Evolutionary conservation across 176 grass and related monocot genomes (phyloP).

Genomic region (Eleusine indica): DNA sequence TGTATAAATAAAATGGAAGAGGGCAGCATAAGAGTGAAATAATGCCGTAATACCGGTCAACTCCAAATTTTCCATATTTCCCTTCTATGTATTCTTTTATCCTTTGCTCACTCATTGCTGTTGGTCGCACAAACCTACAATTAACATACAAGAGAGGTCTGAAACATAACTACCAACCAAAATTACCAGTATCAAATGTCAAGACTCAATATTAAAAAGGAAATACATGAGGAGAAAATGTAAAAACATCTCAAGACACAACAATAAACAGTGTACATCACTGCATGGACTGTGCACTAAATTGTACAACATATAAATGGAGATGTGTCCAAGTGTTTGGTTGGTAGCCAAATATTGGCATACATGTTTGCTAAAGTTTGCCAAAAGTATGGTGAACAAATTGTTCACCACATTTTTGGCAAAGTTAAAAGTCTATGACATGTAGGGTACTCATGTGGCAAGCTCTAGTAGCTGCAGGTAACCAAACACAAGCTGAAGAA

Average conservation of each 20-base stretch:
- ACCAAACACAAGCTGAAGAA: too few species aligned
- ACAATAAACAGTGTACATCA: constrained; percentile 15
- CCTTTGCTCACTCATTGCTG: constrained; percentile 68
- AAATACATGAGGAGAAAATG: constrained; percentile 9
- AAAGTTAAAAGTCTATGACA: too few species aligned
- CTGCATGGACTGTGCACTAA: constrained; percentile 8
- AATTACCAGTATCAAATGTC: not conserved
- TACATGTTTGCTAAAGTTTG: too few species aligned
- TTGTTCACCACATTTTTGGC: too few species aligned
- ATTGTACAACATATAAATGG: constrained; percentile 7
- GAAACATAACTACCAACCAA: constrained; percentile 5
- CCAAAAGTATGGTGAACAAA: too few species aligned
- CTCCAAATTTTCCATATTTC: constrained; percentile 93
- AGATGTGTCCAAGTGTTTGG: not conserved
- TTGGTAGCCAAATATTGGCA: too few species aligned
- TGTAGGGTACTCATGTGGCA: too few species aligned
- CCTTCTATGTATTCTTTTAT: constrained; percentile 87
- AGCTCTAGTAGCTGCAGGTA: too few species aligned
- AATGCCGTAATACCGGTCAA: constrained; percentile 68
- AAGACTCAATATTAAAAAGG: constrained; percentile 5
- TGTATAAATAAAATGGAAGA: constrained; percentile 14
- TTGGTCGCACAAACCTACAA: constrained; percentile 80
- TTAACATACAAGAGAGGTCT: not conserved
- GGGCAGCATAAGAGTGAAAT: constrained; percentile 31
- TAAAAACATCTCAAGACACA: not conserved